phyloP scores from a whole-genome alignment of 192 early-diverging fungal species.

The Pilaira anomala region DNA sequence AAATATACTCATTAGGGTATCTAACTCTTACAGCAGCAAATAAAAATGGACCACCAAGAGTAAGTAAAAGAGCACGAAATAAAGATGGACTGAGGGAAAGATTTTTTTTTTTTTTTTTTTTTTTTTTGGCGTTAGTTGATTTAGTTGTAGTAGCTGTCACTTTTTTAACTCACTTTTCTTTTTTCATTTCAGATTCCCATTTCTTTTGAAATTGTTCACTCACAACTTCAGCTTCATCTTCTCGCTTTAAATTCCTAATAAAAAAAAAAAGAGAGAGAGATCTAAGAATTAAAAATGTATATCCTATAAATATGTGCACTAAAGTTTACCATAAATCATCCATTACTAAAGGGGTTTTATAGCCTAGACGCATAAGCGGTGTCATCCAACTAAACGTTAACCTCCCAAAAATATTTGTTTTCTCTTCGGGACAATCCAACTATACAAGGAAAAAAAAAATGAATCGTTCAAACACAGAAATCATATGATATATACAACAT shows the following conservation, averaged over 20 bases:
- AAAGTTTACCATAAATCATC: conserved; percentile 63
- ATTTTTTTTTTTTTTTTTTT: too few relatives aligned
- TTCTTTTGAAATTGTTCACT: conserved; percentile 56
- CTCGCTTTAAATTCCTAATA: conserved; percentile 48
- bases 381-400: conserved; percentile 91
- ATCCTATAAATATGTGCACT: background rate
- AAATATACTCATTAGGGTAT: background rate
- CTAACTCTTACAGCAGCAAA: conserved; percentile 51
- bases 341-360: conserved; percentile 64
- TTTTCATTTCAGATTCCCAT: conserved; percentile 68
- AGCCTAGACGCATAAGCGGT: conserved; percentile 77
- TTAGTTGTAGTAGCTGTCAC: background rate
- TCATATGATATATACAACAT: background rate
- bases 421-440: conserved; percentile 66
- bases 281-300: background rate
- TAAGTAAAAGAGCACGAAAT: conserved; percentile 48
- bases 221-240: conserved; percentile 59
- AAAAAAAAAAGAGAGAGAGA: too few relatives aligned
- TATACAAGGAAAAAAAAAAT: background rate
- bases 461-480: background rate
- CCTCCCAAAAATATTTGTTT: conserved; percentile 78
- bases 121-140: too few relatives aligned
- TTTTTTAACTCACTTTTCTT: conserved; percentile 31
- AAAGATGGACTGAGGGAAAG: conserved; percentile 61
- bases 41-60: conserved; percentile 62